Evolutionary conservation across 2,329 filamentous ascomycete species (phyloP).

Genomic region (Orbilia quercus): DNA sequence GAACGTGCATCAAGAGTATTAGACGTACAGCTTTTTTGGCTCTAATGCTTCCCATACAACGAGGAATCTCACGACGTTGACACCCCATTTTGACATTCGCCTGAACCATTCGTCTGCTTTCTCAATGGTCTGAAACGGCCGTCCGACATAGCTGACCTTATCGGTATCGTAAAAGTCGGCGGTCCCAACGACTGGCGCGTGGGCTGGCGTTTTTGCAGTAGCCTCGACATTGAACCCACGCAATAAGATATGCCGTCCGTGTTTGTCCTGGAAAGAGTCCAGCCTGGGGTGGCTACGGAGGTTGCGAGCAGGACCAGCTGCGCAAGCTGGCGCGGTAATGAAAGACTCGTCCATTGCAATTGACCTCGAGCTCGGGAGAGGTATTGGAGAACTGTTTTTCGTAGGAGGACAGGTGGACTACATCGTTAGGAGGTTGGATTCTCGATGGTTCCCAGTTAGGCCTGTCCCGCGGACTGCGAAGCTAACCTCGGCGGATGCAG

Average conservation of each 20-base stretch:
- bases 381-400: constrained; percentile 40
- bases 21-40: constrained; percentile 58
- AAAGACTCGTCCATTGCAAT: constrained; percentile 53
- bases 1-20: not conserved
- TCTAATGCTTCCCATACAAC: constrained; percentile 65
- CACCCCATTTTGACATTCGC: constrained; percentile 63
- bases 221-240: constrained; percentile 65
- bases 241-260: constrained; percentile 63
- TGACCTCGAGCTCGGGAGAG: constrained; percentile 27
- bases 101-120: constrained; percentile 64
- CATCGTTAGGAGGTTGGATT: constrained; percentile 14
- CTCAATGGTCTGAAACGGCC: constrained; percentile 63
- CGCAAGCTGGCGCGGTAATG: constrained; percentile 42
- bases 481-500: constrained; percentile 39
- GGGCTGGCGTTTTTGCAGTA: constrained; percentile 64
- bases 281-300: constrained; percentile 55
- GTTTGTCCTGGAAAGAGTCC: constrained; percentile 62
- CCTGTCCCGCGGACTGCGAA: constrained; percentile 36
- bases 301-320: constrained; percentile 50
- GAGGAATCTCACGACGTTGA: constrained; percentile 64
- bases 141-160: constrained; percentile 63
- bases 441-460: constrained; percentile 11
- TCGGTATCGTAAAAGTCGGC: constrained; percentile 64
- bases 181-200: constrained; percentile 64
- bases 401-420: constrained; percentile 12